phyloP scores from a whole-genome alignment of 352 stramenopile species.

The Phytophthora fragariaefolia region DNA sequence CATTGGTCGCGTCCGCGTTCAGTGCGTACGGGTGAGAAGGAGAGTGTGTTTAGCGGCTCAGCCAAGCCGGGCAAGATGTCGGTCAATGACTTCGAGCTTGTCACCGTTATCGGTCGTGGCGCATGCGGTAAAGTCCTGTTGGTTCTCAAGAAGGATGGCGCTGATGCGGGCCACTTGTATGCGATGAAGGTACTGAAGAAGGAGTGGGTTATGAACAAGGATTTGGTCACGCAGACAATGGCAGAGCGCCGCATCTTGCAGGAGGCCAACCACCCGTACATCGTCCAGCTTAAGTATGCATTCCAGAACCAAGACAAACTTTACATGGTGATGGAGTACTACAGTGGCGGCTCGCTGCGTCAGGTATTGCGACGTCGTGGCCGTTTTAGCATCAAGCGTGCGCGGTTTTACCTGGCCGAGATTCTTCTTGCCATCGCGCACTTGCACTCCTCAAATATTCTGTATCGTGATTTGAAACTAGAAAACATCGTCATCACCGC shows the following conservation, averaged over 20 bases:
- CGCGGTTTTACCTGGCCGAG: slow-evolving; percentile 71
- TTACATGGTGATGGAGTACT: slow-evolving; percentile 88
- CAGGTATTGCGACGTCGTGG: slow-evolving; percentile 69
- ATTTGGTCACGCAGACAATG: slow-evolving; percentile 81
- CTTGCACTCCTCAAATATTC: slow-evolving; percentile 66
- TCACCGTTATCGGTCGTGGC: slow-evolving; percentile 76
- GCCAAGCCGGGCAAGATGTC: slow-evolving; percentile 75
- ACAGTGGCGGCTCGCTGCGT: slow-evolving; percentile 71
- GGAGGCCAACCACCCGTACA: slow-evolving; percentile 79
- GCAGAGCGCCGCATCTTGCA: slow-evolving; percentile 76
- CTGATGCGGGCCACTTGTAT: slow-evolving; percentile 65
- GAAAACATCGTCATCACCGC: slow-evolving; percentile 81
- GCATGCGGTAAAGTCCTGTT: slow-evolving; percentile 75
- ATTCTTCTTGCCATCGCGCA: slow-evolving; percentile 75
- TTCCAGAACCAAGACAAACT: slow-evolving; percentile 86
- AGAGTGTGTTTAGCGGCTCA: slow-evolving; percentile 70
- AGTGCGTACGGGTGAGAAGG: slow-evolving; percentile 71
- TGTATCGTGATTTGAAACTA: slow-evolving; percentile 79
- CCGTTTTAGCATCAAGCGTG: slow-evolving; percentile 76
- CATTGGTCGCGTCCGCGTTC: slow-evolving; percentile 72
- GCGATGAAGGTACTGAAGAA: slow-evolving; percentile 86
- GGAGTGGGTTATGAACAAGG: slow-evolving; percentile 85
- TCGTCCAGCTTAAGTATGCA: slow-evolving; percentile 76
- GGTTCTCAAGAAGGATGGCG: slow-evolving; percentile 72
- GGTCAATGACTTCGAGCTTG: slow-evolving; percentile 78